These are phyloP conservation scores for Lablab purpureus DNA, from an alignment of 306 rosid species.

Conservation along the genomic window DNA sequence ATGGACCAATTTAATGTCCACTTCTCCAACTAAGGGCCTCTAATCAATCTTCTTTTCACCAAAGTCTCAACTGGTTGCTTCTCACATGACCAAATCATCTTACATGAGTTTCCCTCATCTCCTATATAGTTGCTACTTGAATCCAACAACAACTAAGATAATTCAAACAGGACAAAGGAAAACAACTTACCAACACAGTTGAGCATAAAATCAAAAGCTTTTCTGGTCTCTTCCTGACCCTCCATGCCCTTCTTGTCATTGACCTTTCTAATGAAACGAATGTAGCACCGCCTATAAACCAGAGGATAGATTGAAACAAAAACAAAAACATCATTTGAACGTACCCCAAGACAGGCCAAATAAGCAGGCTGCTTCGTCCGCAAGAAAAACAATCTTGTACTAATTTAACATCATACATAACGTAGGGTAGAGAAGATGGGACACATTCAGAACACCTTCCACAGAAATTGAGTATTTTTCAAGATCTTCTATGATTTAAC, in stretches of 20 bases:
- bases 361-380: conserved; percentile 18
- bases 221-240: conserved; percentile 98
- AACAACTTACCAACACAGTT: conserved; percentile 79
- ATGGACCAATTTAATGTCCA: not conserved
- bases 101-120: conserved; percentile 11
- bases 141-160: conserved; percentile 21
- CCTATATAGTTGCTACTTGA: conserved; percentile 29
- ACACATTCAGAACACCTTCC: not conserved
- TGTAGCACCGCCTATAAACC: conserved; percentile 84
- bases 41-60: conserved; percentile 7
- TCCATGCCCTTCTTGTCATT: conserved; percentile 89
- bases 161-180: conserved; percentile 32
- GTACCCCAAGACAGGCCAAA: conserved; percentile 7
- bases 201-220: conserved; percentile 98
- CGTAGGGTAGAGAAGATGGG: not conserved
- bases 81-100: conserved; percentile 23
- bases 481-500: conserved; percentile 6
- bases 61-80: not conserved
- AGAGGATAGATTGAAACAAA: conserved; percentile 29
- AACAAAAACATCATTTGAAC: not conserved
- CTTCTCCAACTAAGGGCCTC: not conserved
- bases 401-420: conserved; percentile 20
- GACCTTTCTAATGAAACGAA: conserved; percentile 85
- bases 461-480: not conserved
- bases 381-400: conserved; percentile 29